Base-by-base conservation (phyloP, 2,329 filamentous ascomycete genomes). In the Fusarium sp. region DNA sequence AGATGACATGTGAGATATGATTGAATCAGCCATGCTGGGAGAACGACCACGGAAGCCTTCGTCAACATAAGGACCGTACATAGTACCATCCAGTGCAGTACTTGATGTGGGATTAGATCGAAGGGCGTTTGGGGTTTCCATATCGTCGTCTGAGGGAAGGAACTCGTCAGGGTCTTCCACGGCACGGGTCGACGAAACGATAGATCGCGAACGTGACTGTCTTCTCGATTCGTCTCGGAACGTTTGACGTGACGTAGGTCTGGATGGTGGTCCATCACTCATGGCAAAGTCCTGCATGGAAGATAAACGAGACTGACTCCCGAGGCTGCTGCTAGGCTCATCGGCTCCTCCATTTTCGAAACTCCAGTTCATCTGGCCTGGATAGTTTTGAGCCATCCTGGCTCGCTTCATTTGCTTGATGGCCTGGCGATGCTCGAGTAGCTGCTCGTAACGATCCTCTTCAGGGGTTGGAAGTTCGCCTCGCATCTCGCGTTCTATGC, bases 1-100 rank as follows among this genome's bases (percentile, higher is more conserved):
- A 1, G 87, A 88, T 5, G 88, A 90, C 85, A 90, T 88, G 79
- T 90, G 84, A 50, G 91, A 88, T 73, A 91, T 88, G 74, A 89
- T 88, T 62, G 92, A 96, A 53, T 92, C 93, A 6, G 92, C 89
- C 79, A 94, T 87, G 75, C 94, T 97, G 33, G 93, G 91, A 6
- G 92, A 92, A 50, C 93, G 87, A 43, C 88, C 88, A 41, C 90
- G 87, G 51, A 85, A 80, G 22, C 81, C 78, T 23, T 90, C 87
- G 59, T 88, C 87, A 3, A 76, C 70, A 63, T 93, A 94, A 3
- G 91, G 82, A 3, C 91, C 92, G 71, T 92, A 94, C 87, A 94
- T 91, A 54, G 88, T 91, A 15, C 90, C 91, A 63, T 95, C 92
- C 0, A 96, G 82, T 1, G 88, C 88, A n/a, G 84, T 78, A 8